phyloP scores from a whole-genome alignment of 2,329 filamentous ascomycete genomes.

The Ceratocystis destructans region DNA sequence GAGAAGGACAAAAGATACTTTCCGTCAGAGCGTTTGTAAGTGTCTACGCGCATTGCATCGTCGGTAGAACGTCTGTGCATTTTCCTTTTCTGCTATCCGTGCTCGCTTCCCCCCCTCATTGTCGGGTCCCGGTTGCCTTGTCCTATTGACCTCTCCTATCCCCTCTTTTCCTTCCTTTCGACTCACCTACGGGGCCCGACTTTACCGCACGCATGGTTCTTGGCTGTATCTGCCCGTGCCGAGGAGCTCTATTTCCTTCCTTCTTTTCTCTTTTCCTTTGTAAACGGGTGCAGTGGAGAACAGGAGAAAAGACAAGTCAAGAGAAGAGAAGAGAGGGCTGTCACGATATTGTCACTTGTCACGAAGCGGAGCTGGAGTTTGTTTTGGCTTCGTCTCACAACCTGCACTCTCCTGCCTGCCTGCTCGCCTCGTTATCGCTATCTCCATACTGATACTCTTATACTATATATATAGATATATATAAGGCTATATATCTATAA shows the following conservation, averaged over 20 bases:
- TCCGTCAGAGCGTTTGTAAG: neutral
- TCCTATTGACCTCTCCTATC: neutral
- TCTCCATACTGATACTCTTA: neutral
- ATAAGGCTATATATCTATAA: too few species aligned
- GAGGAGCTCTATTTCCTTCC: neutral
- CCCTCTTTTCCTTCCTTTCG: neutral
- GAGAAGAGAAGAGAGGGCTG: neutral
- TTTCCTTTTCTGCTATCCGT: neutral
- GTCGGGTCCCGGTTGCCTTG: neutral
- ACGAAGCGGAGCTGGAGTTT: neutral
- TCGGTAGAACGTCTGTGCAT: conserved; percentile 1
- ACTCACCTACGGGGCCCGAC: neutral
- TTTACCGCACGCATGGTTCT: neutral
- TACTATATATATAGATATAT: too few species aligned
- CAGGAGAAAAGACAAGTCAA: neutral
- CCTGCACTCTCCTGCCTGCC: neutral
- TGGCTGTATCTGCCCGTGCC: neutral
- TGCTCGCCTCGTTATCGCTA: neutral
- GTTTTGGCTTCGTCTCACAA: neutral
- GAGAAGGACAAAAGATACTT: neutral
- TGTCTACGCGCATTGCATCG: neutral
- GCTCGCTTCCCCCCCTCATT: neutral
- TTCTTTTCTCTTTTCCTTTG: conserved; percentile 2
- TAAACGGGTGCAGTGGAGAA: neutral
- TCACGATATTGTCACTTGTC: conserved; percentile 4